Conservation (phyloP, 2,329 filamentous ascomycete species). For the Alternaria brassicae region DNA sequence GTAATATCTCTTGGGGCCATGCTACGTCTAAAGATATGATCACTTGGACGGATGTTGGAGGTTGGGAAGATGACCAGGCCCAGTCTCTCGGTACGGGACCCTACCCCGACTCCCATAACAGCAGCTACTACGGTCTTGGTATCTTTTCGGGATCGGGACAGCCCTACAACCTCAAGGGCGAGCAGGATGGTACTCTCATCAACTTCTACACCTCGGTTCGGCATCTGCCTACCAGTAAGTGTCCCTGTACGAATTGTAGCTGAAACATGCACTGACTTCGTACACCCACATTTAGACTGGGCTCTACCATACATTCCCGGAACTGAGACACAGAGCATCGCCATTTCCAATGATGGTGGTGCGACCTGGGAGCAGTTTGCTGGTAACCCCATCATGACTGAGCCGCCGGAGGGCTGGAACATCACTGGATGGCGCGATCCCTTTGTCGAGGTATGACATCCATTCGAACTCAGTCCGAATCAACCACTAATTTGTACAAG, state of each 20-base stretch:
- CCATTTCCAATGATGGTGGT: constrained; percentile 56
- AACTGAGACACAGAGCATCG: constrained; percentile 57
- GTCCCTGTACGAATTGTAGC: too few relatives aligned
- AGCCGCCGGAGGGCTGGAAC: constrained; percentile 55
- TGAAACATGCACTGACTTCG: too few relatives aligned
- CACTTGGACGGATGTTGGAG: constrained; percentile 55
- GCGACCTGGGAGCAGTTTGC: constrained; percentile 57
- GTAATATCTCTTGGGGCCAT: constrained; percentile 56
- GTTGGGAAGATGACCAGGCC: constrained; percentile 56
- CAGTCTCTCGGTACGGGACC: constrained; percentile 51
- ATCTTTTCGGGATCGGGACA: constrained; percentile 62
- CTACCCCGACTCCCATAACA: constrained; percentile 35
- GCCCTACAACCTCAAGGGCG: constrained; percentile 57
- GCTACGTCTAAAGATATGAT: constrained; percentile 60
- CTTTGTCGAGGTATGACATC: constrained; percentile 30
- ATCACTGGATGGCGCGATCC: constrained; percentile 50
- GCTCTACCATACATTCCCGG: constrained; percentile 52
- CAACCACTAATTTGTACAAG: constrained; percentile 42
- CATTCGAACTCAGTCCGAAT: not conserved
- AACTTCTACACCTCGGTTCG: constrained; percentile 58
- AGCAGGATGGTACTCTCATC: constrained; percentile 56
- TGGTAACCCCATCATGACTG: constrained; percentile 55
- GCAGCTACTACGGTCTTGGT: constrained; percentile 59
- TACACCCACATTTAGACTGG: too few relatives aligned
- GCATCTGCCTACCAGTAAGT: constrained; percentile 56